Base-by-base conservation (phyloP, 176 grass and related monocot genomes). In the Chloris gayana region DNA sequence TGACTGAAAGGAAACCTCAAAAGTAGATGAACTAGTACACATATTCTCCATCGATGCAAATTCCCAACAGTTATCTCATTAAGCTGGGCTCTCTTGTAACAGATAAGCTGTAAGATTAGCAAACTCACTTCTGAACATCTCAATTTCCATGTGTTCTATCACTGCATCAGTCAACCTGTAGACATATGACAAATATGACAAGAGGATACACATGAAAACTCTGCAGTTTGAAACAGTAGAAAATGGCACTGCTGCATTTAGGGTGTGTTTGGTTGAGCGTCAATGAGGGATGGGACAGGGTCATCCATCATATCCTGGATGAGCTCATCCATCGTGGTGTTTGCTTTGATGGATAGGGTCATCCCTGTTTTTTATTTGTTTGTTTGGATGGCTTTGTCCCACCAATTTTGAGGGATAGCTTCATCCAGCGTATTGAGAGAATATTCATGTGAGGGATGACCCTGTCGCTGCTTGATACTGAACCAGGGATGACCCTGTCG, bases 1-100 rank as follows among this genome's bases (percentile, higher is more conserved):
- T 61, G 68, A 72, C 29, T 59, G 14, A 67, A 51, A 47, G 82
- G 58, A 9, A 35, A 58, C 61, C 80, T 83, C 7, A 69, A 41
- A 69, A 61, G 54, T 84, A 60, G 22, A 67, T 50, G 14, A 41
- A 41, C 18, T 13, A 9, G 29, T 73, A 69, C 59, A 60, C 57
- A 59, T 39, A 10, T 26, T 60, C 17, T 56, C 19, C 53, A 49
- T 77, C 44, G 12, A 13, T 45, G 12, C 53, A 60, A n/a, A 31
- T n/a, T 56, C n/a, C 25, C 12, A n/a, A 75, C 19, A 58, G 19
- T 59, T 76, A 12, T 84, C 47, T 61, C 0, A 4, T 72, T 72
- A 13, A 72, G 79, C 38, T 33, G 46, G 49, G 35, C 37, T 19
- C 35, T 57, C 59, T 41, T 5, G 32, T 67, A 68, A 75, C 22